Evolutionary conservation across 2,329 filamentous ascomycete species (phyloP).

Genomic region (Nigrograna mackinnonii): DNA sequence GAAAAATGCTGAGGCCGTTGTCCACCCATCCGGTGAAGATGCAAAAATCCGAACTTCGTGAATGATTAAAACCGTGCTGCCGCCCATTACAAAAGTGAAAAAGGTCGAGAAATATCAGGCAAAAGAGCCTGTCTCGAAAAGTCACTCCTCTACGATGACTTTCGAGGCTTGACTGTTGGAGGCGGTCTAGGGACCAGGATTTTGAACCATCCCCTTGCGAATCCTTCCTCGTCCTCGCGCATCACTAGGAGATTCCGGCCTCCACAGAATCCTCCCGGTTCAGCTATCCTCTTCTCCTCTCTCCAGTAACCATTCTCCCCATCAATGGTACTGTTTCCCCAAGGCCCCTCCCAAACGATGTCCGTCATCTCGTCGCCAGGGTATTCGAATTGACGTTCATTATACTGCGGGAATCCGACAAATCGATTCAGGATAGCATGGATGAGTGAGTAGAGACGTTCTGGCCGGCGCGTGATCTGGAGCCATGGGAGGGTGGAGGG

Average conservation of each 20-base stretch:
- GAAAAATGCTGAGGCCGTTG: too few relatives aligned
- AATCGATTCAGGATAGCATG: constrained; percentile 63
- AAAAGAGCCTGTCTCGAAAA: too few relatives aligned
- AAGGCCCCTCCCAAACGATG: constrained; percentile 52
- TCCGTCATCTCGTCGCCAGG: constrained; percentile 60
- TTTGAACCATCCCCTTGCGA: constrained; percentile 35
- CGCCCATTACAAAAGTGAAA: too few relatives aligned
- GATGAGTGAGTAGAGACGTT: constrained; percentile 64
- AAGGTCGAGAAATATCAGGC: too few relatives aligned
- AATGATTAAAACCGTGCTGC: too few relatives aligned
- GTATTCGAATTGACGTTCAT: constrained; percentile 63
- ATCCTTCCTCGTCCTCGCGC: constrained; percentile 36
- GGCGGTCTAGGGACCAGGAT: constrained; percentile 26
- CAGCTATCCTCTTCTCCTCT: constrained; percentile 49
- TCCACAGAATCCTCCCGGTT: constrained; percentile 61
- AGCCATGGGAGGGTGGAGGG: constrained; percentile 62
- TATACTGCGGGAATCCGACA: constrained; percentile 61
- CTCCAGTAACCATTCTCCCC: constrained; percentile 31
- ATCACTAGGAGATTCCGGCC: constrained; percentile 57
- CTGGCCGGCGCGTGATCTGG: constrained; percentile 63
- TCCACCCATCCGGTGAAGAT: too few relatives aligned
- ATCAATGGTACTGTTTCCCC: constrained; percentile 23
- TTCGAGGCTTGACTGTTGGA: too few relatives aligned
- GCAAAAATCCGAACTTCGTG: too few relatives aligned
- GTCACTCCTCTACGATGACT: not conserved